Evolutionary conservation across 225 moss, liverwort and hornwort species (phyloP), one percentile per base, ranked within the genome.

Genomic region (Asterella californica): DNA sequence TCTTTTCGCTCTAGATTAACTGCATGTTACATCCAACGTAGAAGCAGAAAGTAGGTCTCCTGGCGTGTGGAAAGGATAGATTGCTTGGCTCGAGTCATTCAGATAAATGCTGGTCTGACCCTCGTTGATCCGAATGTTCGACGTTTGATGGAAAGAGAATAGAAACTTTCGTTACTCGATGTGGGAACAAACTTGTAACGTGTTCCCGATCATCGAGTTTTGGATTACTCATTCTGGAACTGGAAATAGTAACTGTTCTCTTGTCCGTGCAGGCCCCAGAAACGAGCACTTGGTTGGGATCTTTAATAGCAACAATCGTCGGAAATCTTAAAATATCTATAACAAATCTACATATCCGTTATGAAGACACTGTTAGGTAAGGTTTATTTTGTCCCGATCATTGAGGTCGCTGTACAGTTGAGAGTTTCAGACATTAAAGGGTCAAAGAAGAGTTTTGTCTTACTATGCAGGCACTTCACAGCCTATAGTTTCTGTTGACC

Each of bases 261-360:
- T 68, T 68, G 27, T 27, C 10, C 32, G 18, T 83, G 83, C 90
- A 96, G 96, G 88, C 90, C 70, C 79, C 92, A 73, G 91, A 90
- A 81, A 89, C 92, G 33, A 96, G 90, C 81, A 89, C 94, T 75
- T 96, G 96, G 96, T 87, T 96, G 82, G 93, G 96, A 79, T 96
- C 96, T 70, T 82, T 96, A 70, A 91, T 96, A 76, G 96, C 94
- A 46, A 96, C 96, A 54, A 87, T 96, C 81, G 91, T 96, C 76
- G 96, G 96, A 72, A 96, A 96, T 78, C 85, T 96, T 75, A 96
- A 96, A 84, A 94, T 96, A 81, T 96, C 96, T 15, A 96, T 96
- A 71, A 96, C 92, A 70, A 96, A 96, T 87, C 82, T 96, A 78
- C 96, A 96, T 79, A 93, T 96, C 60, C 92, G 96, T 70, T 96